Percentiles rank a stretch among this genome's conserved stretches.
Evolutionary conservation across 2,329 filamentous ascomycete genomes (phyloP).

Genomic region (Fusarium sp.): DNA sequence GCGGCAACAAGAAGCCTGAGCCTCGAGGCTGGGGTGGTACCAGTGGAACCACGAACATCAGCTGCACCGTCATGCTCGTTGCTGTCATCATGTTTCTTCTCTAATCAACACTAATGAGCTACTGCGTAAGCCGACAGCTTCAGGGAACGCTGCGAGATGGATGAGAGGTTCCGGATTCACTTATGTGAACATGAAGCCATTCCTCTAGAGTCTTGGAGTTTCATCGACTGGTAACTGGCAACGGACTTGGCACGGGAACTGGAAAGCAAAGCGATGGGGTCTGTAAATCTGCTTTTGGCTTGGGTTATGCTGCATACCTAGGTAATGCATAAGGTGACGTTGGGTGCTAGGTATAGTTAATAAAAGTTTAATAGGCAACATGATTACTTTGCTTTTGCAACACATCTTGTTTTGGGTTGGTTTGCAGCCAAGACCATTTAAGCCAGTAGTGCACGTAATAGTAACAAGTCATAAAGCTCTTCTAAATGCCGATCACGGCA

Average conservation of each 20-base stretch:
- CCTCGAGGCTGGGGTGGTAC: constrained; percentile 45
- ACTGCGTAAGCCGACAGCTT: neutral
- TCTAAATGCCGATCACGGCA: neutral
- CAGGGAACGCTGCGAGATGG: neutral
- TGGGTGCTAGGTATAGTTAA: constrained; percentile 36
- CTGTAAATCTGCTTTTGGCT: constrained; percentile 39
- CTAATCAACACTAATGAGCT: constrained; percentile 35
- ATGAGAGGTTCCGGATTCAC: neutral
- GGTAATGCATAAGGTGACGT: constrained; percentile 40
- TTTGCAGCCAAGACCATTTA: neutral
- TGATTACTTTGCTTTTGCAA: neutral
- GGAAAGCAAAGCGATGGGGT: constrained; percentile 38
- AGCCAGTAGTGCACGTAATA: neutral
- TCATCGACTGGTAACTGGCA: constrained; percentile 17
- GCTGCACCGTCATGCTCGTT: constrained; percentile 52
- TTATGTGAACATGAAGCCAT: constrained; percentile 15
- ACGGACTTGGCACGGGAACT: constrained; percentile 40
- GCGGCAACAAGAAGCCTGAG: constrained; percentile 49
- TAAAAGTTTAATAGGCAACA: constrained; percentile 30
- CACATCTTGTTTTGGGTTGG: neutral
- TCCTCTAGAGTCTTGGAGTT: constrained; percentile 31
- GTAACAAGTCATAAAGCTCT: neutral
- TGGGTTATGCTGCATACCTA: constrained; percentile 38
- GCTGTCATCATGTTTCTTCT: constrained; percentile 50
- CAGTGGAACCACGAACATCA: constrained; percentile 49